Evolutionary conservation across 2,329 filamentous ascomycete genomes (phyloP).

Genomic region (Anisogramma anomala): DNA sequence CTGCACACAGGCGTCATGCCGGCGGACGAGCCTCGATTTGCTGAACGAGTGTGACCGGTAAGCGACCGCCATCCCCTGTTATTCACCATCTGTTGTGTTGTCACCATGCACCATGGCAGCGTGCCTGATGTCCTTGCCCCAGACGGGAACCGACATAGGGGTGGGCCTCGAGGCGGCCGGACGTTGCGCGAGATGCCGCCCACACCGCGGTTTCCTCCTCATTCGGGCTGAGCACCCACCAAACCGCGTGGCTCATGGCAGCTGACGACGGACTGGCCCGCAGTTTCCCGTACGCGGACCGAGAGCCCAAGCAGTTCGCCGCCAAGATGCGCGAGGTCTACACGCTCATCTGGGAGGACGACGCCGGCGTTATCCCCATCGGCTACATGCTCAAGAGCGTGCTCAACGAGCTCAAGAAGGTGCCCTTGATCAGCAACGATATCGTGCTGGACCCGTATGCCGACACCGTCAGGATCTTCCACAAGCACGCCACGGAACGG

Average conservation of each 20-base stretch:
- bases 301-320: slow-evolving; percentile 44
- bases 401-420: slow-evolving; percentile 34
- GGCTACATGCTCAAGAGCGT: slow-evolving; percentile 48
- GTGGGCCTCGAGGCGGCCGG: not conserved
- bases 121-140: slow-evolving; percentile 2
- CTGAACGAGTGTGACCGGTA: slow-evolving; percentile 18
- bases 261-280: not conserved
- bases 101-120: slow-evolving; percentile 1
- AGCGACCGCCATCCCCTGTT: slow-evolving; percentile 7
- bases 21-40: slow-evolving; percentile 18
- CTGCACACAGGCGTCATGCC: slow-evolving; percentile 9
- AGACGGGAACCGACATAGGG: slow-evolving; percentile 1
- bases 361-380: slow-evolving; percentile 51
- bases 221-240: not conserved
- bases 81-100: no score
- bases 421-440: slow-evolving; percentile 42
- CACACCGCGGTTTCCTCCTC: not conserved
- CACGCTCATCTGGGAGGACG: slow-evolving; percentile 51
- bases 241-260: not conserved
- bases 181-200: slow-evolving; percentile 14
- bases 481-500: slow-evolving; percentile 40
- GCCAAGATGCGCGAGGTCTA: slow-evolving; percentile 50
- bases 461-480: slow-evolving; percentile 53
- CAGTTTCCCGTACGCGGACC: slow-evolving; percentile 68
- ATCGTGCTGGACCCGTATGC: slow-evolving; percentile 48